These are phyloP conservation scores for Stylonectria norvegica DNA, from an alignment of 2,329 filamentous ascomycete genomes.

Conservation along the genomic window DNA sequence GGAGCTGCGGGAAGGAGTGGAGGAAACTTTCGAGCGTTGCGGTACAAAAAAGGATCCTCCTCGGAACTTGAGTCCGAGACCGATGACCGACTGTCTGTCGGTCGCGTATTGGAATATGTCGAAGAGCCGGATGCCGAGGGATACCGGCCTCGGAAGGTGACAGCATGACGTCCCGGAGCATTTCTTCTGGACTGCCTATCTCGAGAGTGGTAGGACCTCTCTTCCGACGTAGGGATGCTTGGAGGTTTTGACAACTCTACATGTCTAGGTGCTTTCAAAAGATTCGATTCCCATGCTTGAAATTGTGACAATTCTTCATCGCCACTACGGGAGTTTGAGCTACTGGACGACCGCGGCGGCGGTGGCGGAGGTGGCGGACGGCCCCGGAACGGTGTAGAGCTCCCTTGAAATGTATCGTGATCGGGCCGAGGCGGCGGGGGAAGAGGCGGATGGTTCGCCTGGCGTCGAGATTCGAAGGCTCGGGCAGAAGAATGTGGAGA, in stretches of 20 bases:
- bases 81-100: constrained; percentile 16
- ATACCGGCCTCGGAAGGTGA: neutral
- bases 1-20: constrained; percentile 30
- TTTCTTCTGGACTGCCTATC: constrained; percentile 1
- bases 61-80: constrained; percentile 25
- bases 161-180: neutral
- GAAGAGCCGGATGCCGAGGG: constrained; percentile 18
- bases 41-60: constrained; percentile 28
- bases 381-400: constrained; percentile 4
- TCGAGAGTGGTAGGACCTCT: constrained; percentile 5
- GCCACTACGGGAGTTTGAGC: too few species aligned
- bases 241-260: constrained; percentile 1
- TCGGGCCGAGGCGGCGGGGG: constrained; percentile 2
- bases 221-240: constrained; percentile 5
- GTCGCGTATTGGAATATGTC: constrained; percentile 22
- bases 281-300: neutral
- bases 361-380: constrained; percentile 8
- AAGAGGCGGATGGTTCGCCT: neutral
- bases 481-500: constrained; percentile 1
- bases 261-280: neutral
- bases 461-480: neutral
- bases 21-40: constrained; percentile 32
- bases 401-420: constrained; percentile 7
- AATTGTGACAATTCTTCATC: neutral
- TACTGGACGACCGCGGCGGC: too few species aligned